Base-by-base conservation (phyloP, 805 yeast genomes). In the Lipomyces sp. region DNA sequence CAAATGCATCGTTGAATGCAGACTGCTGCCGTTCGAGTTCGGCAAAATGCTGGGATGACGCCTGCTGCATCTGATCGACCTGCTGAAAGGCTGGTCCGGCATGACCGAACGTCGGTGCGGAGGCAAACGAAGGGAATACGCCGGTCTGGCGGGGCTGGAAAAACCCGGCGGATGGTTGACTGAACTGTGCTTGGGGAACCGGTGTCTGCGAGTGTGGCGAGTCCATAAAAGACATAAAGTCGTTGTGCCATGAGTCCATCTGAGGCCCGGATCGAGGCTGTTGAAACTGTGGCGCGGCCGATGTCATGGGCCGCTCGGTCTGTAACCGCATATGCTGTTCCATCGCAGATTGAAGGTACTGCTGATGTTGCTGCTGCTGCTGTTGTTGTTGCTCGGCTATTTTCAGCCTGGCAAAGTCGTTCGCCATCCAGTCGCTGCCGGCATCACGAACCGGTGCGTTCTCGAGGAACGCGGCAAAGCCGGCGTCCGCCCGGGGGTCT, bases 161-260 rank as follows among this genome's bases (percentile, higher is more conserved):
- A n/a, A n/a, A n/a, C n/a, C n/a, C 40, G 7, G 28, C 29, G n/a
- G 2, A 5, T 14, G 1, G 3, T 23, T 19, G 1, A 23, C 18
- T 26, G 5, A 22, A 23, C 31, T 19, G 28, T 21, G 3, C 28
- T 2, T 16, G 14, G 16, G 23, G 6, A 34, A 21, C 33, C 23
- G 31, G 22, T 24, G 38, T 10, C 13, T 34, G 29, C 8, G 39
- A 26, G 34, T 33, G 36, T 2, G 53, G 40, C 18, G 34, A n/a
- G 19, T 47, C 48, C 23, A 51, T 35, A 33, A 43, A 51, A 22
- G 38, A 44, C 52, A 52, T 38, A 34, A 52, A 52, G n/a, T 52
- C 56, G 23, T 47, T 42, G 10, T 47, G 49, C 56, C 56, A 52
- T 26, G 51, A 23, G 14, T 49, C 43, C 29, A 32, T 33, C 6